These are phyloP conservation scores for Musa acuminata DNA, from an alignment of 176 grass and related monocot genomes.

Conservation along the genomic window DNA sequence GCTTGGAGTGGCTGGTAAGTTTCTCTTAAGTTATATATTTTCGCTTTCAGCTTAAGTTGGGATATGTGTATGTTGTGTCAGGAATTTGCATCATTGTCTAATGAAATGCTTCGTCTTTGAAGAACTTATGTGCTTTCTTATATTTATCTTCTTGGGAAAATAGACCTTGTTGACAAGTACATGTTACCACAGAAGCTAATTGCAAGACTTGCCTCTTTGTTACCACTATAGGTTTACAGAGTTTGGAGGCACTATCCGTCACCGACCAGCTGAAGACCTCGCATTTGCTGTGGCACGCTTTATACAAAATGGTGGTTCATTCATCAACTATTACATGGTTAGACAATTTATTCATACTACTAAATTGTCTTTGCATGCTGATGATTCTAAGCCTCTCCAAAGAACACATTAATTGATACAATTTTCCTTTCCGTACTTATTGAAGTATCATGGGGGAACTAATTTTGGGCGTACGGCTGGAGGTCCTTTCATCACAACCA, in stretches of 20 bases:
- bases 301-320: constrained; percentile 97
- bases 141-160: no score
- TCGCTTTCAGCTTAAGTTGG: constrained; percentile 1
- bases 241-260: constrained; percentile 82
- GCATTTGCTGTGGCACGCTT: constrained; percentile 90
- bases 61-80: background rate
- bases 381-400: background rate
- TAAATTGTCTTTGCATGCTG: background rate
- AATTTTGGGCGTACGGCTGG: constrained; percentile 95
- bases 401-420: background rate
- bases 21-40: background rate
- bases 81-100: background rate
- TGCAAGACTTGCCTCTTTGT: background rate
- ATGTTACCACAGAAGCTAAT: no score
- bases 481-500: constrained; percentile 93
- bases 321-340: constrained; percentile 99
- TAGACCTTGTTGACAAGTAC: no score
- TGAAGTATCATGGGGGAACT: constrained; percentile 95
- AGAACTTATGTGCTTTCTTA: no score
- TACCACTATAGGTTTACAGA: constrained; percentile 66
- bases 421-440: constrained; percentile 12
- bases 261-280: constrained; percentile 81
- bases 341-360: background rate
- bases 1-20: constrained; percentile 97
- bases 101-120: background rate